Percentiles rank a stretch among this genome's conserved stretches.
These are phyloP conservation scores for Aphanomyces invadans DNA, from an alignment of 352 stramenopile genomes.

Conservation along the genomic window DNA sequence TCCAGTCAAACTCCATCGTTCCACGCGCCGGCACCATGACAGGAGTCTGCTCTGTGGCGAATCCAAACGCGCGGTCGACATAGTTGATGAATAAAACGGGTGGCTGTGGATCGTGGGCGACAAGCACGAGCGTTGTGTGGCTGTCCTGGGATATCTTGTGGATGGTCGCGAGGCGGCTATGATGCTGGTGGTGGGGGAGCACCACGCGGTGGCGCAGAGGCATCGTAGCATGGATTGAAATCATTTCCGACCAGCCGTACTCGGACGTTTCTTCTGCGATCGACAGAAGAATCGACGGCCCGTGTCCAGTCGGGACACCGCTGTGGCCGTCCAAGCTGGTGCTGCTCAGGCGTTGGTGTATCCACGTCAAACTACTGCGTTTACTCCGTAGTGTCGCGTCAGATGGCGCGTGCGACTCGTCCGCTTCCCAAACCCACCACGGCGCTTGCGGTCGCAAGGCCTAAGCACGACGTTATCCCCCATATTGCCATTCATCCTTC, in stretches of 20 bases:
- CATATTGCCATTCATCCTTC: no score
- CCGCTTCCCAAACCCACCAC: neutral
- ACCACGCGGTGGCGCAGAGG: constrained; percentile 48
- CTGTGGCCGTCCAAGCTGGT: neutral
- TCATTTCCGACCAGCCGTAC: neutral
- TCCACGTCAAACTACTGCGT: neutral
- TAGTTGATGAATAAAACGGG: constrained; percentile 61
- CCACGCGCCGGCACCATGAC: constrained; percentile 44
- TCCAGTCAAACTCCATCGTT: constrained; percentile 76
- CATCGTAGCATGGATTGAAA: constrained; percentile 8
- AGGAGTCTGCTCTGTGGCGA: constrained; percentile 31
- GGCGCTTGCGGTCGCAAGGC: neutral
- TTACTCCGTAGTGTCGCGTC: neutral
- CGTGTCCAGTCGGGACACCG: neutral
- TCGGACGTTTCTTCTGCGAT: neutral
- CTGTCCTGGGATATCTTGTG: constrained; percentile 40
- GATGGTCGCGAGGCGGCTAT: constrained; percentile 63
- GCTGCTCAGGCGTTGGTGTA: neutral
- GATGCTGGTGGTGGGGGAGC: constrained; percentile 39
- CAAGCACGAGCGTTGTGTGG: constrained; percentile 45
- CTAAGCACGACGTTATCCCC: no score
- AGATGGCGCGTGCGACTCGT: neutral
- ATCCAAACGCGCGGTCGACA: constrained; percentile 43
- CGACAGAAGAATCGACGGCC: neutral
- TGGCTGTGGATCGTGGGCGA: constrained; percentile 62